A percentile compares a stretch with the other conserved stretches of the same genome.
These are phyloP conservation scores for Capsella bursapastoris DNA, from an alignment of 345 rosid genomes.

Conservation along the genomic window DNA sequence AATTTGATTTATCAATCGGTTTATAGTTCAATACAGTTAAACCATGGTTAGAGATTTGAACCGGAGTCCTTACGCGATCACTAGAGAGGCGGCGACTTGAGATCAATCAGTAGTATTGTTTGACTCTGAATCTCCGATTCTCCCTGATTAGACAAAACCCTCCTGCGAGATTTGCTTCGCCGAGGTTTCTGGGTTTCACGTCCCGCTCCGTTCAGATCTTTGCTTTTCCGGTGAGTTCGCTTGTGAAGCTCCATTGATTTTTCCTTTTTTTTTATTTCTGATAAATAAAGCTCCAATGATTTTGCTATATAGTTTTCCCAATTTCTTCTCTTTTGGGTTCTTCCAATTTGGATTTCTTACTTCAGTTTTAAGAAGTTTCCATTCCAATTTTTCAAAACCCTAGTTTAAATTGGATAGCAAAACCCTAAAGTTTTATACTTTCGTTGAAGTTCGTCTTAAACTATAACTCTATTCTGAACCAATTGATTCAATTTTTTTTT, in stretches of 20 bases:
- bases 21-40: neutral
- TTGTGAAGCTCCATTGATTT: slow-evolving; percentile 11
- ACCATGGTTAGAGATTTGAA: slow-evolving; percentile 1
- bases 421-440: neutral
- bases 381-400: neutral
- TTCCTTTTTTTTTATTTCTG: too few species aligned
- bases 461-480: neutral
- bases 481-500: neutral
- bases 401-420: neutral
- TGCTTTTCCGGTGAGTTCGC: slow-evolving; percentile 23
- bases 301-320: neutral
- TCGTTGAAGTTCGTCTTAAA: neutral
- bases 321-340: too few species aligned
- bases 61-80: neutral
- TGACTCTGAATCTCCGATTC: neutral
- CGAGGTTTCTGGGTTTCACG: neutral
- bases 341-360: too few species aligned
- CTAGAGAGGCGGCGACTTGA: neutral
- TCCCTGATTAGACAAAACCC: too few species aligned
- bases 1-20: neutral
- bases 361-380: too few species aligned
- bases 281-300: neutral
- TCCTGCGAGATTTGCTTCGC: neutral
- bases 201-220: slow-evolving; percentile 15
- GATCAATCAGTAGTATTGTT: neutral